Conservation (phyloP, 805 yeast genomes). For the Vanderwaltozyma verrucispora region DNA sequence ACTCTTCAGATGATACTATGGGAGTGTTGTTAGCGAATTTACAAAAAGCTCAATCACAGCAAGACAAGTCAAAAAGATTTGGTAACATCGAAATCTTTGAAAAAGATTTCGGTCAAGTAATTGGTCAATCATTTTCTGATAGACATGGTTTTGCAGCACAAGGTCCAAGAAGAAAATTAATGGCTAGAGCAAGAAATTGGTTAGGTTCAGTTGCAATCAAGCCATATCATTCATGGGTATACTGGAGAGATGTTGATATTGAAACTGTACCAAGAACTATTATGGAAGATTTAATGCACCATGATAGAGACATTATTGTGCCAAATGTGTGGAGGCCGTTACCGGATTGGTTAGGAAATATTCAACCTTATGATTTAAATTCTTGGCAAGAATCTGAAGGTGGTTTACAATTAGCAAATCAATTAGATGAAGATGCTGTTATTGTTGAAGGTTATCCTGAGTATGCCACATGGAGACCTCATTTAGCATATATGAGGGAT, state of each 20-base stretch:
- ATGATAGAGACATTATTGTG: conserved; percentile 58
- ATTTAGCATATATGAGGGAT: conserved; percentile 62
- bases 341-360: conserved; percentile 70
- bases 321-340: conserved; percentile 97
- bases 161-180: conserved; percentile 70
- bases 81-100: conserved; percentile 82
- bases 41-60: conserved; percentile 52
- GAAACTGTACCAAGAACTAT: conserved; percentile 75
- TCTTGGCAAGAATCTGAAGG: conserved; percentile 90
- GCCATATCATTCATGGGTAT: conserved; percentile 85
- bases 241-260: conserved; percentile 83
- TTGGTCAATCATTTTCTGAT: conserved; percentile 78
- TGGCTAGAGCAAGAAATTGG: conserved; percentile 88
- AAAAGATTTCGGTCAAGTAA: conserved; percentile 83
- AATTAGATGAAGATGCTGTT: conserved; percentile 68
- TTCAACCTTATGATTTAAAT: conserved; percentile 92
- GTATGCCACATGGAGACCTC: conserved; percentile 79
- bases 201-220: conserved; percentile 59
- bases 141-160: conserved; percentile 80
- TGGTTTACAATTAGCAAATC: conserved; percentile 55
- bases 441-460: conserved; percentile 85
- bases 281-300: conserved; percentile 62
- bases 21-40: conserved; percentile 50
- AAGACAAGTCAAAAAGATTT: conserved; percentile 52
- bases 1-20: conserved; percentile 82